Evolutionary conservation across 2,329 filamentous ascomycete genomes (phyloP).

Genomic region (Botrytis byssoidea): DNA sequence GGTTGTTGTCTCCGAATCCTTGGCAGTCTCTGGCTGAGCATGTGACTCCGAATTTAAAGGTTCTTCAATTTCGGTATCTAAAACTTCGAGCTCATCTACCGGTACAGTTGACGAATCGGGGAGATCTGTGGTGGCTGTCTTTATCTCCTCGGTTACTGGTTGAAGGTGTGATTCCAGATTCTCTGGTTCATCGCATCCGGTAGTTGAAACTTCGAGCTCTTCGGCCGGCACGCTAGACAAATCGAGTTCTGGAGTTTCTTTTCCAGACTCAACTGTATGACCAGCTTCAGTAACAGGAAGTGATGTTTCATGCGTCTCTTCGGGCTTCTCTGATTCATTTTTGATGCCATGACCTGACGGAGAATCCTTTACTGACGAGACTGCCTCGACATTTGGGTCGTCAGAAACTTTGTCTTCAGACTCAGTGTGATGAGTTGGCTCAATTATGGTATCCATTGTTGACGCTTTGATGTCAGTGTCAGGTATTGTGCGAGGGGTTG

Average conservation of each 20-base stretch:
- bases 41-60: background rate
- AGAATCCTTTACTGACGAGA: background rate
- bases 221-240: background rate
- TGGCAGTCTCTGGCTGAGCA: background rate
- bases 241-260: background rate
- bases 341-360: background rate
- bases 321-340: background rate
- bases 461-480: background rate
- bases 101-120: background rate
- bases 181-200: background rate
- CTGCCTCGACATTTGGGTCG: background rate
- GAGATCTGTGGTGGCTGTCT: background rate
- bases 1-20: background rate
- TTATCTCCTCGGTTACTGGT: background rate
- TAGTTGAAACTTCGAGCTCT: constrained; percentile 12
- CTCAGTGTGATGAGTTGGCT: background rate
- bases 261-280: background rate
- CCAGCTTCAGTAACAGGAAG: background rate
- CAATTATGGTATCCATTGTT: background rate
- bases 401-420: background rate
- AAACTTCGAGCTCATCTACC: constrained; percentile 1
- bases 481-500: constrained; percentile 11
- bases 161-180: background rate
- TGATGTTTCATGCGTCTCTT: background rate
- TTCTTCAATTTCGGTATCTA: background rate